Evolutionary conservation across 306 rosid species (phyloP).

Genomic region (Carpinus viminea): DNA sequence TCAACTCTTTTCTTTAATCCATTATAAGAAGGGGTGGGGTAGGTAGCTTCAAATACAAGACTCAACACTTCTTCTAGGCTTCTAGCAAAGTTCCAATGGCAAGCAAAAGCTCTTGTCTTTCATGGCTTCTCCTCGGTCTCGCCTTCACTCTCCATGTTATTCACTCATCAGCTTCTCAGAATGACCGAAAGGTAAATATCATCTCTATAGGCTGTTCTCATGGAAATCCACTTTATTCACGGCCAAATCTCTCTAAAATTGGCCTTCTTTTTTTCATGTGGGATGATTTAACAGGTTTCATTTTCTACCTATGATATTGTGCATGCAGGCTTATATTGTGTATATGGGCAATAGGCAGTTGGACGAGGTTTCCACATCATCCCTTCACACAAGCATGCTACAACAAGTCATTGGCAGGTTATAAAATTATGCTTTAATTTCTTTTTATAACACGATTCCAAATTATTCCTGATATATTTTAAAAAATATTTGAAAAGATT

Average conservation of each 20-base stretch:
- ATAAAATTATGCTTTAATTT: not conserved
- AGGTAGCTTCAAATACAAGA: too few relatives aligned
- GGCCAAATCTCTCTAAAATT: not conserved
- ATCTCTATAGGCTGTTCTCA: not conserved
- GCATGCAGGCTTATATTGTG: constrained; percentile 47
- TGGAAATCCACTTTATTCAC: not conserved
- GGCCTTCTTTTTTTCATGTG: not conserved
- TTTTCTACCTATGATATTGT: not conserved
- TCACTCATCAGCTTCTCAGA: constrained; percentile 18
- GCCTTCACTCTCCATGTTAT: constrained; percentile 9
- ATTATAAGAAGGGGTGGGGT: too few relatives aligned
- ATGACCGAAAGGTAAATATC: constrained; percentile 16
- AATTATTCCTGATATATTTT: too few relatives aligned
- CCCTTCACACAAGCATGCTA: constrained; percentile 31
- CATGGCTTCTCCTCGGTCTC: constrained; percentile 10
- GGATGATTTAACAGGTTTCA: not conserved
- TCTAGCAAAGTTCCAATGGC: constrained; percentile 14
- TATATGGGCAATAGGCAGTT: constrained; percentile 35
- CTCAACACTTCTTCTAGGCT: too few relatives aligned
- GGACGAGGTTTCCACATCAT: constrained; percentile 23
- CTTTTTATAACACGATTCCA: too few relatives aligned
- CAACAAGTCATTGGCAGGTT: constrained; percentile 41
- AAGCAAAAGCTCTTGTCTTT: not conserved
- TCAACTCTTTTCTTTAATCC: too few relatives aligned
- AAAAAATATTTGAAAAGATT: too few relatives aligned